These are phyloP conservation scores for Wallacemonas sp. DNA, from an alignment of 208 protist species.

Conservation along the genomic window DNA sequence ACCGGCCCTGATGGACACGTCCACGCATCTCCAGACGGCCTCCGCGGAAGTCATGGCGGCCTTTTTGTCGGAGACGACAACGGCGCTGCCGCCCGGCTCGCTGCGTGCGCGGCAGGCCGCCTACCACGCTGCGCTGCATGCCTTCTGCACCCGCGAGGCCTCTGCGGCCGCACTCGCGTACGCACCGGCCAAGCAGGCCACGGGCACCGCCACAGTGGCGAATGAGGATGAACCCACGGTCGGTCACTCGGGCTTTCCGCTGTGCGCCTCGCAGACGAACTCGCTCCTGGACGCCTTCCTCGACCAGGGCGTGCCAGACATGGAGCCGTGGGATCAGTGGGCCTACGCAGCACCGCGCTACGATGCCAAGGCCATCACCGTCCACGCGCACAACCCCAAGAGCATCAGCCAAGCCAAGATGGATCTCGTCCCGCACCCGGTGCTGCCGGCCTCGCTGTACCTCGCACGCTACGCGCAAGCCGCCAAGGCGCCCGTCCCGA, in stretches of 20 bases:
- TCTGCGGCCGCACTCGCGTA: not conserved
- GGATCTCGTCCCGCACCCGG: constrained; percentile 54
- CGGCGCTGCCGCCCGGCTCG: constrained; percentile 15
- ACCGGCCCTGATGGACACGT: not conserved
- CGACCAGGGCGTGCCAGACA: constrained; percentile 69
- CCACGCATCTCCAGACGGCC: not conserved
- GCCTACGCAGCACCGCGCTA: constrained; percentile 67
- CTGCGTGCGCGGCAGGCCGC: constrained; percentile 22
- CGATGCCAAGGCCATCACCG: constrained; percentile 20
- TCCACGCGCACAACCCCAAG: constrained; percentile 11
- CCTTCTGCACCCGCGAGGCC: constrained; percentile 18
- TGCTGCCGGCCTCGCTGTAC: constrained; percentile 65
- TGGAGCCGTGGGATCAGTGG: constrained; percentile 86
- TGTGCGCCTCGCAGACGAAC: constrained; percentile 23
- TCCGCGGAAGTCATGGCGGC: not conserved
- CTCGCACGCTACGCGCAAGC: constrained; percentile 37
- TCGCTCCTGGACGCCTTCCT: constrained; percentile 57
- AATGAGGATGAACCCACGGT: not conserved
- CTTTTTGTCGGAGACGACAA: constrained; percentile 4
- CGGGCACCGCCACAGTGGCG: not conserved
- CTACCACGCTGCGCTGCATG: constrained; percentile 32
- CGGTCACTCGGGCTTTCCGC: constrained; percentile 15
- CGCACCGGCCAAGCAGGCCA: not conserved
- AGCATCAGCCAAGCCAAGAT: constrained; percentile 28
- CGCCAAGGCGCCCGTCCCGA: constrained; percentile 21